These are phyloP conservation scores for Citrus cavaleriei DNA, from an alignment of 345 rosid genomes.

Conservation along the genomic window DNA sequence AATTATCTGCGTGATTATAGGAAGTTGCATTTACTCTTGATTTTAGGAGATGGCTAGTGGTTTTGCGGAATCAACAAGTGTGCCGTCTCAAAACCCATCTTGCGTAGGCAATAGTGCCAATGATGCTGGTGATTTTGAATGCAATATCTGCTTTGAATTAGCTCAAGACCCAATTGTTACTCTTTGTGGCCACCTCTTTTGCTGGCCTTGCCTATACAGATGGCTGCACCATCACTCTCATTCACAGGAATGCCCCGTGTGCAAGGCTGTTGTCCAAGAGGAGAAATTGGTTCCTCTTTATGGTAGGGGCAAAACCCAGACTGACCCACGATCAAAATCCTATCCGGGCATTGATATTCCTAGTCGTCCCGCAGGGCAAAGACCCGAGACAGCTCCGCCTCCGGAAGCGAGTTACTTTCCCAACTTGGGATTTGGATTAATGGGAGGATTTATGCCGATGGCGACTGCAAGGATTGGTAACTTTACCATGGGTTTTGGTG, in stretches of 20 bases:
- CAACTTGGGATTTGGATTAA: slow-evolving; percentile 58
- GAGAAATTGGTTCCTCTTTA: slow-evolving; percentile 94
- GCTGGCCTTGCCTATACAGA: slow-evolving; percentile 89
- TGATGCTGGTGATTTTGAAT: slow-evolving; percentile 81
- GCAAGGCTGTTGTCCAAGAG: slow-evolving; percentile 88
- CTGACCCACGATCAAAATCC: slow-evolving; percentile 70
- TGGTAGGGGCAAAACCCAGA: slow-evolving; percentile 76
- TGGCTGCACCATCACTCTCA: slow-evolving; percentile 87
- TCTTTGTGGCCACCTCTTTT: slow-evolving; percentile 86
- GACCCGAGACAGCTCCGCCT: slow-evolving; percentile 71
- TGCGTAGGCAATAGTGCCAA: slow-evolving; percentile 28
- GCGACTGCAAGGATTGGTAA: slow-evolving; percentile 65
- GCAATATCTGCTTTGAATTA: slow-evolving; percentile 91
- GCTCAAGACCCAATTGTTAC: slow-evolving; percentile 90
- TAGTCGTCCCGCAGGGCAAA: slow-evolving; percentile 62
- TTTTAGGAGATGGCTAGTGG: slow-evolving; percentile 45
- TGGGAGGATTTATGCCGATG: slow-evolving; percentile 72
- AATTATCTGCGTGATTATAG: background rate
- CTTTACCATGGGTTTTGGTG: slow-evolving; percentile 73
- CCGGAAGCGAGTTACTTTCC: slow-evolving; percentile 42
- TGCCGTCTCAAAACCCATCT: slow-evolving; percentile 29
- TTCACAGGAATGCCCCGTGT: slow-evolving; percentile 88
- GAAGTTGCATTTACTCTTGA: background rate
- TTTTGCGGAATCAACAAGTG: slow-evolving; percentile 47
- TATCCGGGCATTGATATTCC: slow-evolving; percentile 73